Conservation (phyloP, 2,329 filamentous ascomycete species). For the Ophiostoma sp. region DNA sequence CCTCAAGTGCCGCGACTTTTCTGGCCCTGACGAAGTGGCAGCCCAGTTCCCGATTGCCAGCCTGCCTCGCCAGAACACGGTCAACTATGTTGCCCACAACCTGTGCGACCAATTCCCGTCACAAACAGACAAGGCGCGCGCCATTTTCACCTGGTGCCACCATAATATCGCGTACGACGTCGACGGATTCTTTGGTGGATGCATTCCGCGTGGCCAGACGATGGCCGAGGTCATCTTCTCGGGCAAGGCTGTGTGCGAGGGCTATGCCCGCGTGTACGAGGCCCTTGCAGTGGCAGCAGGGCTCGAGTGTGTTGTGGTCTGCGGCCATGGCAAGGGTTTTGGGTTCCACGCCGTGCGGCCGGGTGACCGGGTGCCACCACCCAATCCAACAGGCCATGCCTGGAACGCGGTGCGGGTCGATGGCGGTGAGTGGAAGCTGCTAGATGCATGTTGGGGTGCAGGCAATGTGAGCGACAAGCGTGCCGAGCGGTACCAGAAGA, state of each 20-base stretch:
- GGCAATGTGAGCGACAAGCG: slow-evolving; percentile 56
- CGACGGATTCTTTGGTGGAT: slow-evolving; percentile 68
- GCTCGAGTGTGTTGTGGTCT: slow-evolving; percentile 67
- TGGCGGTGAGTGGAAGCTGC: slow-evolving; percentile 78
- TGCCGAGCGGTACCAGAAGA: slow-evolving; percentile 55
- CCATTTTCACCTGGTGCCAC: slow-evolving; percentile 92
- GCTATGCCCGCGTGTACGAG: slow-evolving; percentile 78
- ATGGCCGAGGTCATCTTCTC: slow-evolving; percentile 67
- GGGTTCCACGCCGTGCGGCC: slow-evolving; percentile 60
- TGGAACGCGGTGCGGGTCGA: slow-evolving; percentile 94
- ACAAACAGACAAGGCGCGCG: slow-evolving; percentile 80
- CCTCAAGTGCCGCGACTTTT: slow-evolving; percentile 82
- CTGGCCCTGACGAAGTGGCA: slow-evolving; percentile 70
- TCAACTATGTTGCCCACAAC: slow-evolving; percentile 69
- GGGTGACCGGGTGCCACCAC: slow-evolving; percentile 60
- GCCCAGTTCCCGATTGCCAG: slow-evolving; percentile 67
- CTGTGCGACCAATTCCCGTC: slow-evolving; percentile 77
- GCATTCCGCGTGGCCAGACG: slow-evolving; percentile 55
- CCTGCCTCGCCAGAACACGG: slow-evolving; percentile 59
- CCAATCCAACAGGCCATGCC: slow-evolving; percentile 63
- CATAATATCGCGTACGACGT: slow-evolving; percentile 87
- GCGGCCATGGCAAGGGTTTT: slow-evolving; percentile 81
- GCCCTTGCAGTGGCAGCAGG: slow-evolving; percentile 74
- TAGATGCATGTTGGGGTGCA: slow-evolving; percentile 92
- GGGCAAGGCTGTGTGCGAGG: slow-evolving; percentile 84